Percentiles rank a stretch among this genome's conserved stretches.
These are phyloP conservation scores for Sphaerostilbella broomeana DNA, from an alignment of 2,329 filamentous ascomycete species.

Conservation along the genomic window DNA sequence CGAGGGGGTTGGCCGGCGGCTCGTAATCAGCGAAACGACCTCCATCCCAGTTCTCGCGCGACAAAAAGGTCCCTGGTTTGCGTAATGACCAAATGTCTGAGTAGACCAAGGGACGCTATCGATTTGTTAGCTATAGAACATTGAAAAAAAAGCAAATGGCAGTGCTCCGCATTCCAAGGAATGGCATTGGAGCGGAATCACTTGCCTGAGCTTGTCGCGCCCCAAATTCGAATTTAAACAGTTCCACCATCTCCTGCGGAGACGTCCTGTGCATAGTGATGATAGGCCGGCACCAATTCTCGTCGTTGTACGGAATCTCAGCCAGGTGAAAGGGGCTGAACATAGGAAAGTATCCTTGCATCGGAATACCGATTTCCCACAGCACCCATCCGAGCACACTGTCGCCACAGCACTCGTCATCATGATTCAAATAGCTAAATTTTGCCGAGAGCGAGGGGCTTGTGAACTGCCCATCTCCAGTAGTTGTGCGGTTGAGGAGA, in stretches of 20 bases:
- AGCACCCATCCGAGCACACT: conserved; percentile 44
- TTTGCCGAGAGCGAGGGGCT: conserved; percentile 3
- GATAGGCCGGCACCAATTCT: conserved; percentile 44
- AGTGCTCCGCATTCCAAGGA: too few species aligned
- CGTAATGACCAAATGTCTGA: conserved; percentile 32
- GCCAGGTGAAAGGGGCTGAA: conserved; percentile 44
- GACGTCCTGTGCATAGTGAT: conserved; percentile 43
- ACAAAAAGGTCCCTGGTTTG: conserved; percentile 23
- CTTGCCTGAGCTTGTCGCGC: conserved; percentile 26
- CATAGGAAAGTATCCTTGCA: conserved; percentile 43
- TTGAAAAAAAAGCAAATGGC: too few species aligned
- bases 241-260: conserved; percentile 39
- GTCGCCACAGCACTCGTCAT: conserved; percentile 46
- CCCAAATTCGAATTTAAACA: conserved; percentile 41
- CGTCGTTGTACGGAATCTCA: conserved; percentile 38
- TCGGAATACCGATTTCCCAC: conserved; percentile 34
- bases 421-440: conserved; percentile 8
- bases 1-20: conserved; percentile 19
- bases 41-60: conserved; percentile 25
- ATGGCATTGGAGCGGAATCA: not conserved
- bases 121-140: not conserved
- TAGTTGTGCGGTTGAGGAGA: conserved; percentile 26
- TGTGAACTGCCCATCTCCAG: conserved; percentile 2
- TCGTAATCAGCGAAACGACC: conserved; percentile 26
- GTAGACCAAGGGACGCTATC: conserved; percentile 30